Conservation (phyloP, 202 grass and related monocot species). For the Bolboschoenoplectus hybrid region DNA sequence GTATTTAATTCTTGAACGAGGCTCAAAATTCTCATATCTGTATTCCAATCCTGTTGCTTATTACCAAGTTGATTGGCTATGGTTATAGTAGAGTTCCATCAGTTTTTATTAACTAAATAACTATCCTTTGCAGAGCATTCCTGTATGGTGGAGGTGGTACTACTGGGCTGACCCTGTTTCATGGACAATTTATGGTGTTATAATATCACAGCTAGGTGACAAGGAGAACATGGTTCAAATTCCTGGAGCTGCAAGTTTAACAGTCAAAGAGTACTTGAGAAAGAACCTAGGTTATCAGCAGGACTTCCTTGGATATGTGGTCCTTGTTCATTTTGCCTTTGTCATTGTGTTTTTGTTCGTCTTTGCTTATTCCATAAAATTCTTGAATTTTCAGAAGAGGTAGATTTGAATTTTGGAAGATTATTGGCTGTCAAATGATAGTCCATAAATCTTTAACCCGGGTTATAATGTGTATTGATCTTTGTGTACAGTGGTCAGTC, state of each 20-base stretch:
- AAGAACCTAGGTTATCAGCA: slow-evolving; percentile 52
- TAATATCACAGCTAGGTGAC: slow-evolving; percentile 56
- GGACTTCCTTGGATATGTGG: slow-evolving; percentile 55
- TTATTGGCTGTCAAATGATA: not conserved
- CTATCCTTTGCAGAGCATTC: slow-evolving; percentile 53
- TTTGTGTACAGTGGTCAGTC: slow-evolving; percentile 13
- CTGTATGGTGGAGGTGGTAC: slow-evolving; percentile 89
- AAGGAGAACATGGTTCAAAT: not conserved
- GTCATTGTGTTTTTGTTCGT: slow-evolving; percentile 51
- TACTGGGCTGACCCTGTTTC: slow-evolving; percentile 71
- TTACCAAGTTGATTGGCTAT: not conserved
- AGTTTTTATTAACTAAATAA: slow-evolving; percentile 22
- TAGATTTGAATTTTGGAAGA: slow-evolving; percentile 38
- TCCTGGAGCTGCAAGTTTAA: slow-evolving; percentile 25
- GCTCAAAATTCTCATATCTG: not conserved
- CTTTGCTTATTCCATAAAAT: slow-evolving; percentile 65
- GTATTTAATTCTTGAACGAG: not conserved
- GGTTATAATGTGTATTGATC: not conserved
- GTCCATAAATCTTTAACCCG: slow-evolving; percentile 1
- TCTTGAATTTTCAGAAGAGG: slow-evolving; percentile 72
- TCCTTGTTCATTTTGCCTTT: slow-evolving; percentile 55
- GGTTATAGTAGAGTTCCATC: not conserved
- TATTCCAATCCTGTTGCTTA: not conserved
- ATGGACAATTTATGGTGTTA: slow-evolving; percentile 70
- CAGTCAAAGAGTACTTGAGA: slow-evolving; percentile 51